Evolutionary conservation across 176 grass and related monocot species (phyloP).

Genomic region (Puya raimondii): DNA sequence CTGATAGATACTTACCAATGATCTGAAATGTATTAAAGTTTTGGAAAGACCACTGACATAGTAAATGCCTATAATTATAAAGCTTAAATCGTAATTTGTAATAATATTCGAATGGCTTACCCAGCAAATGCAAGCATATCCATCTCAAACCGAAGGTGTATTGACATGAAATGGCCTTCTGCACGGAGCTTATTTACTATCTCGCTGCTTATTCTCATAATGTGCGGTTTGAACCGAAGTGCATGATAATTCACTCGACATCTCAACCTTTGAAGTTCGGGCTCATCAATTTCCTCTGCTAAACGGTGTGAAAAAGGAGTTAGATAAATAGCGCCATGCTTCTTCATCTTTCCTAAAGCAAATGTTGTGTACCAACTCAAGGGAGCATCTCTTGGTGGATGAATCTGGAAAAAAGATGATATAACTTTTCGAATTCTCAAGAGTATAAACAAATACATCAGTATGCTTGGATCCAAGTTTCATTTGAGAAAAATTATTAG

Average conservation of each 20-base stretch:
- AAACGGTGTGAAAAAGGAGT: constrained; percentile 96
- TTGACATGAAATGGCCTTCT: constrained; percentile 94
- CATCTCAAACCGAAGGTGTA: constrained; percentile 98
- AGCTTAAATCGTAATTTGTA: background rate
- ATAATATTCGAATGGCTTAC: constrained; percentile 32
- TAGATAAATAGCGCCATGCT: constrained; percentile 84
- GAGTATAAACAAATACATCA: background rate
- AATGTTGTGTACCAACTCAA: constrained; percentile 77
- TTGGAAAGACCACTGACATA: background rate
- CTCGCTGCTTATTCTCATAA: constrained; percentile 83
- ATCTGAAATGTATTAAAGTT: background rate
- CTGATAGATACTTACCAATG: background rate
- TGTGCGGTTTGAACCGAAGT: constrained; percentile 80
- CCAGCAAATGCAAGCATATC: constrained; percentile 99
- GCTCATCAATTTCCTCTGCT: constrained; percentile 73
- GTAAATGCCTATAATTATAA: too few species aligned
- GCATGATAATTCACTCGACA: constrained; percentile 99
- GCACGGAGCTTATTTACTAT: constrained; percentile 84
- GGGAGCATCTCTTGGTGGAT: constrained; percentile 90
- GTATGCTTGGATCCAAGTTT: background rate
- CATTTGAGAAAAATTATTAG: background rate
- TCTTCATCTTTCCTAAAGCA: constrained; percentile 88
- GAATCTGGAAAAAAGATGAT: constrained; percentile 42
- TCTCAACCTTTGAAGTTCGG: constrained; percentile 93
- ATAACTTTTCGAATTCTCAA: too few species aligned